Evolutionary conservation across 1,139 yeast genomes (phyloP).

Genomic region (Pneumocystis canis): DNA sequence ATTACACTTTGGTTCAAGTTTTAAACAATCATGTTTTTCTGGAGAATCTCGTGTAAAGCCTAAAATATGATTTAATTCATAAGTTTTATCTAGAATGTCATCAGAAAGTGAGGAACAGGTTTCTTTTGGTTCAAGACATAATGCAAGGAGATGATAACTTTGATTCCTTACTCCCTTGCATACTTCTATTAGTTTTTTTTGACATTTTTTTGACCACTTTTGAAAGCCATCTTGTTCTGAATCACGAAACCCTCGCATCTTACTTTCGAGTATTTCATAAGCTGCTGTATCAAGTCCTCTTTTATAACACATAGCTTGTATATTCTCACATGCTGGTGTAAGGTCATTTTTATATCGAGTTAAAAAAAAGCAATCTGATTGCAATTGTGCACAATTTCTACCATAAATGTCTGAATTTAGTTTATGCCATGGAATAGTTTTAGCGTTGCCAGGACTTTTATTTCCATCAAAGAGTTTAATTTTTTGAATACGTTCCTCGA

Average conservation of each 20-base stretch:
- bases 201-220: background rate
- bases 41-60: background rate
- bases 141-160: background rate
- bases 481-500: too few species aligned
- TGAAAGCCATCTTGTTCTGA: background rate
- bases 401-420: background rate
- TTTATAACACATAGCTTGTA: too few species aligned
- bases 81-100: background rate
- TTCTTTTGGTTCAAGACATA: background rate
- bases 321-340: background rate
- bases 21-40: background rate
- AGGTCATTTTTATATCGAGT: too few species aligned
- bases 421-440: background rate
- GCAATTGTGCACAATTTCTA: background rate
- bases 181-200: background rate
- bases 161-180: background rate
- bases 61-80: too few species aligned
- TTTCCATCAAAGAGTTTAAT: too few species aligned
- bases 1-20: background rate
- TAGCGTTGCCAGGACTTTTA: too few species aligned
- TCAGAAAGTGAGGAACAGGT: background rate
- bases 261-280: background rate
- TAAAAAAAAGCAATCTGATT: background rate
- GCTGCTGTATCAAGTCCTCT: background rate
- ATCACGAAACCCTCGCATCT: background rate